Evolutionary conservation across 306 rosid genomes (phyloP), one percentile per base, ranked within the genome.

Genomic region (Ziziphus jujuba): DNA sequence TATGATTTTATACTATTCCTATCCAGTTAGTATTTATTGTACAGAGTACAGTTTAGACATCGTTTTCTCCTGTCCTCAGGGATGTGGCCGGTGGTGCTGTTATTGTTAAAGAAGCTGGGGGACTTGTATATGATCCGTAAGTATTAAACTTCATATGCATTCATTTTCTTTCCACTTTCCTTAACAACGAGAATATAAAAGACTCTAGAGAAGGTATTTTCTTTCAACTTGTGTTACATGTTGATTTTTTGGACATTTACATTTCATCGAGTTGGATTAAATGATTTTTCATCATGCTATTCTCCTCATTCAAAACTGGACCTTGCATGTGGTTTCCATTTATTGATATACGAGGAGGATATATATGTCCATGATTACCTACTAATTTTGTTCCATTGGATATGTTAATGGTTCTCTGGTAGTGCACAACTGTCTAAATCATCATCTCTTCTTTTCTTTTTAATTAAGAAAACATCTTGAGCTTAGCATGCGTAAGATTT

Each of bases 21-120:
- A 6, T 56, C 38, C 56, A 44, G 28, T 15, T 6, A 25, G 58
- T 24, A 35, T 33, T 20, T 7, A 38, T 28, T 28, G 33, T 28
- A 28, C 33, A 28, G 33, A 28, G 3, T 28, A 31, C 2, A 5
- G 47, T 36, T 31, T 59, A 69, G 65, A 56, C 25, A 62, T 54
- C 21, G 58, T 33, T 60, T 58, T 28, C 35, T 22, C 56, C 53
- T 44, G 48, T 71, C 50, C 70, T 59, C 81, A 93, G 99, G 99
- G 99, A 93, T 82, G 99, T 93, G 33, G 97, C 97, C 23, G 99
- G 84, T n/a, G 99, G 95, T 51, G 99, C 96, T 51, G 91, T 93
- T 58, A 88, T 93, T 72, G 95, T 93, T 45, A 85, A 81, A 43
- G 99, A 93, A 88, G 99, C 99, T 57, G 99, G 99, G 52, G 99